A percentile compares a stretch with the other conserved stretches of the same genome.
Conservation (phyloP, 2,329 filamentous ascomycete species). For the Penicillium vulpinum region DNA sequence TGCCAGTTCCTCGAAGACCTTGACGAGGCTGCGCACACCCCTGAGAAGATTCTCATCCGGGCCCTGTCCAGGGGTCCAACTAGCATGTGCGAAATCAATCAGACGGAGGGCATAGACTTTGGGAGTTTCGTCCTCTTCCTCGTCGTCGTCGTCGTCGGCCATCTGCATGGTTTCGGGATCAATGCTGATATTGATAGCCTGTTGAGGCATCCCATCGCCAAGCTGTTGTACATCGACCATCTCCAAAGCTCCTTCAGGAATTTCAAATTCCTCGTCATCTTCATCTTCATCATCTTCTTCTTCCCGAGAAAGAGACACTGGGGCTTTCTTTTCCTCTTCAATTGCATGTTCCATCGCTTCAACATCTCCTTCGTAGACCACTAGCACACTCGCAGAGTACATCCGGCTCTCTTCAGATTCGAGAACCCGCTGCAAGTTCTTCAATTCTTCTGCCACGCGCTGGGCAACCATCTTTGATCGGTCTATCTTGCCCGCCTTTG, state of each 20-base stretch:
- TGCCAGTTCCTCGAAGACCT: conserved; percentile 69
- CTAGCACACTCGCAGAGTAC: conserved; percentile 65
- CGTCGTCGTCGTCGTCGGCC: conserved; percentile 54
- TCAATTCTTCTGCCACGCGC: conserved; percentile 45
- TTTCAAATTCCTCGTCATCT: conserved; percentile 31
- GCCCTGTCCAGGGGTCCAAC: conserved; percentile 76
- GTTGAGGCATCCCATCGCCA: conserved; percentile 30
- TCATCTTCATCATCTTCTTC: conserved; percentile 31
- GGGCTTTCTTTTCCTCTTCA: conserved; percentile 44
- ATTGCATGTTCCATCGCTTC: conserved; percentile 55
- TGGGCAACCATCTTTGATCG: conserved; percentile 46
- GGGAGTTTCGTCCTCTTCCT: conserved; percentile 58
- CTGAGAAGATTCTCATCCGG: conserved; percentile 80
- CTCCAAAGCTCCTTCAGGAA: conserved; percentile 34
- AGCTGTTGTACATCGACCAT: conserved; percentile 34
- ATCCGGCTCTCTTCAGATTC: conserved; percentile 63
- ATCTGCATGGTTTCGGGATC: conserved; percentile 41
- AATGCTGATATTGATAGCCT: conserved; percentile 37
- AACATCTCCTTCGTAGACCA: conserved; percentile 66
- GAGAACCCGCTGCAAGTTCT: conserved; percentile 49
- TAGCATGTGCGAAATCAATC: conserved; percentile 95
- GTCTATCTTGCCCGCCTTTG: conserved; percentile 42
- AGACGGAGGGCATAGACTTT: conserved; percentile 78
- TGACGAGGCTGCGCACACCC: conserved; percentile 70
- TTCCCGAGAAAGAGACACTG: conserved; percentile 29